These are phyloP conservation scores for Coprinopsis sp. DNA, from an alignment of 768 basidiomycete genomes.

Conservation along the genomic window DNA sequence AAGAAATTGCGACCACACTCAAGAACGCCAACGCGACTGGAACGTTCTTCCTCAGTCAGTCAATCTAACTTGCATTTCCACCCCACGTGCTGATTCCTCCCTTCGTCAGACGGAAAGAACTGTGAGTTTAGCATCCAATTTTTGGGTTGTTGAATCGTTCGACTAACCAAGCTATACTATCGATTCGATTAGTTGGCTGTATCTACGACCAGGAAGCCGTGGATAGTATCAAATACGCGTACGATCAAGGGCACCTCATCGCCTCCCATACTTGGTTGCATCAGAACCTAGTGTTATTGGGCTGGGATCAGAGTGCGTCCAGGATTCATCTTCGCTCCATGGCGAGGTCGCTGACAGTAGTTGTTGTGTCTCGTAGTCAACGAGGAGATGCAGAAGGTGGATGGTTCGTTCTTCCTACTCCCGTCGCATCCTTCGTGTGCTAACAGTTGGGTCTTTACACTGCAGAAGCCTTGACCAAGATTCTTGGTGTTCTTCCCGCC, in stretches of 20 bases:
- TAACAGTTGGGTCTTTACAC: background rate
- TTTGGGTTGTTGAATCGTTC: background rate
- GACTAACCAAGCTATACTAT: background rate
- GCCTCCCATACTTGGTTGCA: constrained; percentile 41
- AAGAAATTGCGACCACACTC: constrained; percentile 30
- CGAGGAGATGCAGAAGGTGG: constrained; percentile 23
- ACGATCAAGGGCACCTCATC: constrained; percentile 34
- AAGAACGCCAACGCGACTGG: constrained; percentile 30
- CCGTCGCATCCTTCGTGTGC: background rate
- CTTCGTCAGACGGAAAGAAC: constrained; percentile 22
- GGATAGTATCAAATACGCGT: constrained; percentile 27
- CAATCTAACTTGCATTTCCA: background rate
- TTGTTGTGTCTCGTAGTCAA: constrained; percentile 16
- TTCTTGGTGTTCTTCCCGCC: constrained; percentile 5
- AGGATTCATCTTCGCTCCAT: background rate
- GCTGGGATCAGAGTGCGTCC: constrained; percentile 23
- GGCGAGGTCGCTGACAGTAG: background rate
- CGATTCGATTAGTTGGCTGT: constrained; percentile 20
- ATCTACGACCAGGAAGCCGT: constrained; percentile 26
- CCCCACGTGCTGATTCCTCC: background rate
- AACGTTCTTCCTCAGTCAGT: constrained; percentile 42
- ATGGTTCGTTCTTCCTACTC: constrained; percentile 14
- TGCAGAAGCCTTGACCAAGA: constrained; percentile 7
- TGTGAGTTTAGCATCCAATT: constrained; percentile 11
- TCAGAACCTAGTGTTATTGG: constrained; percentile 24